A percentile compares a stretch with the other conserved stretches of the same genome.
Conservation (phyloP, 306 rosid genomes). For the Inga laurina region DNA sequence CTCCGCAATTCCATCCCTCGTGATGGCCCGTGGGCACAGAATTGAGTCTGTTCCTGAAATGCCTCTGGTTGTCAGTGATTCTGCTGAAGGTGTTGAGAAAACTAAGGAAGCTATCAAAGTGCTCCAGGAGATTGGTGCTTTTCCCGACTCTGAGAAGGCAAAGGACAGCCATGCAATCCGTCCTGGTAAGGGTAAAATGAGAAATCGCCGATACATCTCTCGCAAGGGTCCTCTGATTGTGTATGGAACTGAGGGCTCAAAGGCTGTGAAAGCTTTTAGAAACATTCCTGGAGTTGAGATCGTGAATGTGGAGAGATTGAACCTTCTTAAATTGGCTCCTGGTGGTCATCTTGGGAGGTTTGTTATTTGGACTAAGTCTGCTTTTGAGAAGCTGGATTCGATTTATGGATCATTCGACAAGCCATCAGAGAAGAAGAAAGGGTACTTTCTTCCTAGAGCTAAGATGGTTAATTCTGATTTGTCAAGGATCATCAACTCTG, state of each 20-base stretch:
- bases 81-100: constrained; percentile 78
- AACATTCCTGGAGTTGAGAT: constrained; percentile 80
- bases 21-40: constrained; percentile 73
- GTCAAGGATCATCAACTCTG: constrained; percentile 84
- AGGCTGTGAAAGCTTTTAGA: constrained; percentile 78
- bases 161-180: constrained; percentile 75
- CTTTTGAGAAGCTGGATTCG: constrained; percentile 87
- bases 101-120: constrained; percentile 74
- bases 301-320: constrained; percentile 74
- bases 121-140: constrained; percentile 69
- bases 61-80: constrained; percentile 73
- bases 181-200: constrained; percentile 82
- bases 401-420: constrained; percentile 82
- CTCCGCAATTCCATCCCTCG: constrained; percentile 71
- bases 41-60: constrained; percentile 73
- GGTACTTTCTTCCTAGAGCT: constrained; percentile 63
- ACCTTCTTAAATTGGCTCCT: constrained; percentile 72
- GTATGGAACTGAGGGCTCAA: constrained; percentile 78
- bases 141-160: constrained; percentile 69
- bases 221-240: constrained; percentile 79
- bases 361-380: constrained; percentile 83
- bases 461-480: constrained; percentile 81
- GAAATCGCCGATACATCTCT: constrained; percentile 75
- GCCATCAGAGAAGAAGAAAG: constrained; percentile 74
- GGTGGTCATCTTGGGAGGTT: constrained; percentile 90